Evolutionary conservation across 305 asterid species (phyloP), one percentile per base, ranked within the genome.

Genomic region (Ajuga reptans): DNA sequence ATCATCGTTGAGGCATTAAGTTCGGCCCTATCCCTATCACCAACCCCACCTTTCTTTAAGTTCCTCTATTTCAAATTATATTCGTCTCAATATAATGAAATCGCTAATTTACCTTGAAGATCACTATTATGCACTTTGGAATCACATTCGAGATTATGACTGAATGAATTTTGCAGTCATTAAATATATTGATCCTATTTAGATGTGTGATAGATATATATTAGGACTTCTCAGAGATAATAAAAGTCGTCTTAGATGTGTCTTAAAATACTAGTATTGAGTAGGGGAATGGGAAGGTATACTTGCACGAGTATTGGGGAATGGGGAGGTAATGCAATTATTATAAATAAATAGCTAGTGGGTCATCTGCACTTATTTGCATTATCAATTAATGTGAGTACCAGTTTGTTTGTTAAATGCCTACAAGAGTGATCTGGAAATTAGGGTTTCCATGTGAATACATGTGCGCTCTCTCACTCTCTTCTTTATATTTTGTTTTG

Each of bases 381-480:
- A 11, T 51, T 69, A 58, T 33, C 57, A 55, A 66, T 60, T 64
- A 55, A 66, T 60, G 51, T 21, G 39, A 41, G 69, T 54, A 77
- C 81, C 75, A 60, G 69, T 59, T 62, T 56, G 73, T 72, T 52
- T n/a, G 53, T 52, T 52, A 63, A 42, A 60, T 66, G 77, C 64
- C 73, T 27, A 69, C 71, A 52, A 72, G 66, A 58, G 42, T 76
- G 81, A 72, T 65, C 81, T 79, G 84, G 77, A 72, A 56, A 51
- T 64, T 9, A 45, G 71, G 65, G n/a, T 39, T 47, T n/a, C 74
- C 85, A 81, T 51, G 78, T 76, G 83, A 66, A 21, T 15, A 34
- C 81, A 81, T 72, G 79, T 75, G 81, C 73, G 0, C 42, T 24
- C 52, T 27, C 66, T 6, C 58, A 10, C 47, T 45, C 4, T 64